These are phyloP conservation scores for Neofusicoccum kwambonambiense DNA, from an alignment of 2,329 filamentous ascomycete species.

Conservation along the genomic window DNA sequence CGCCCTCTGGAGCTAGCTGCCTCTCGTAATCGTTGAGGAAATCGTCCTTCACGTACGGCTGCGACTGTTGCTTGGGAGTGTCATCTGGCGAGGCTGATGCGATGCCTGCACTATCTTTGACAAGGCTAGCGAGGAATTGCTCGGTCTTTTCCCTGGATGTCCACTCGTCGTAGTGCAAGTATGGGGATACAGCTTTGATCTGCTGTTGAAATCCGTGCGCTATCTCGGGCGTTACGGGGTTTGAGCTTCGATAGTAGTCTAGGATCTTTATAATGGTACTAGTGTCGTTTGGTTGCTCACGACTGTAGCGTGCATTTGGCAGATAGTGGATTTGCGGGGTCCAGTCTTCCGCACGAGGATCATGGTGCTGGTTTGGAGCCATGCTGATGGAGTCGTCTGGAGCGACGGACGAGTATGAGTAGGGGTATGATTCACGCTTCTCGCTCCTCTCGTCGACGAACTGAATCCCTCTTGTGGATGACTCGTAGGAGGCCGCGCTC, in stretches of 20 bases:
- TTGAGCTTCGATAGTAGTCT: conserved; percentile 41
- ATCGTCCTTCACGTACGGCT: conserved; percentile 26
- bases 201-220: conserved; percentile 41
- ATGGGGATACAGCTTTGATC: conserved; percentile 50
- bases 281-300: conserved; percentile 35
- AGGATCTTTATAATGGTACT: conserved; percentile 43
- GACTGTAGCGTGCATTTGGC: conserved; percentile 29
- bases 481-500: conserved; percentile 6
- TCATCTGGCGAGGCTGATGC: conserved; percentile 5
- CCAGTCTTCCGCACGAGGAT: conserved; percentile 27
- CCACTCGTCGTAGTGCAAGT: conserved; percentile 46
- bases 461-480: conserved; percentile 2
- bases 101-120: conserved; percentile 28
- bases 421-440: conserved; percentile 23
- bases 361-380: conserved; percentile 25
- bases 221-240: conserved; percentile 38
- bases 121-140: conserved; percentile 53
- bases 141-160: conserved; percentile 55
- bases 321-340: conserved; percentile 24
- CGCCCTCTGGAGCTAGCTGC: conserved; percentile 25
- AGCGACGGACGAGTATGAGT: conserved; percentile 33
- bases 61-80: conserved; percentile 22
- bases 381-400: conserved; percentile 41
- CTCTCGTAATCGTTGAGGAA: conserved; percentile 19
- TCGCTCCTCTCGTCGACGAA: conserved; percentile 16